A percentile compares a stretch with the other conserved stretches of the same genome.
These are phyloP conservation scores for Phytophthora citricola DNA, from an alignment of 352 stramenopile genomes.

Conservation along the genomic window DNA sequence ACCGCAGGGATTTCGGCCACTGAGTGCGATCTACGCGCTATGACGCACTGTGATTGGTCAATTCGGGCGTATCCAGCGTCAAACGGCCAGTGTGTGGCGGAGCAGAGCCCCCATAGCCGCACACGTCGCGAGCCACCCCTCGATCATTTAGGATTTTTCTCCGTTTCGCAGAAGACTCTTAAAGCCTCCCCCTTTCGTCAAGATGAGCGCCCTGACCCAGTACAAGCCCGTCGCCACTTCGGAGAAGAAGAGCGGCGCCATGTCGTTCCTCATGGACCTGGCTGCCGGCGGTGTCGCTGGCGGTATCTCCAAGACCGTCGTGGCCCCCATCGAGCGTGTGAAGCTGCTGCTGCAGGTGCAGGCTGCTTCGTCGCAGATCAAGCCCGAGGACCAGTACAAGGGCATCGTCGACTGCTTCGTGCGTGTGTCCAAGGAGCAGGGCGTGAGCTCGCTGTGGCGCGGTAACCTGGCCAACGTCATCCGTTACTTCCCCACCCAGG, in stretches of 20 bases:
- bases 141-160: constrained; percentile 90
- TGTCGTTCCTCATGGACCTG: constrained; percentile 86
- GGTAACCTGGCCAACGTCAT: constrained; percentile 94
- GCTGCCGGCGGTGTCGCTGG: constrained; percentile 86
- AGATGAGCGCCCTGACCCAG: constrained; percentile 77
- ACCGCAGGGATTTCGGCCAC: constrained; percentile 48
- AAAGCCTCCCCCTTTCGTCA: constrained; percentile 37
- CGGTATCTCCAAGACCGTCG: constrained; percentile 91
- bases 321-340: constrained; percentile 91
- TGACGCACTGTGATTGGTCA: constrained; percentile 3
- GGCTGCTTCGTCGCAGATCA: constrained; percentile 90
- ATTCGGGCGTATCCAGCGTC: constrained; percentile 25
- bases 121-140: constrained; percentile 4
- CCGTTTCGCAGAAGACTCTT: constrained; percentile 65
- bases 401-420: constrained; percentile 92
- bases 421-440: constrained; percentile 91
- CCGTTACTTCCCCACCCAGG: constrained; percentile 94
- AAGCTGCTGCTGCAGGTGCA: constrained; percentile 94
- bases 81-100: constrained; percentile 63
- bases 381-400: constrained; percentile 93
- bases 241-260: constrained; percentile 61
- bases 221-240: constrained; percentile 88
- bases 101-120: constrained; percentile 38
- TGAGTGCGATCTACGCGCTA: constrained; percentile 4
- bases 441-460: constrained; percentile 90